Base-by-base conservation (phyloP, 768 basidiomycete species). In the Asterophora parasitica region DNA sequence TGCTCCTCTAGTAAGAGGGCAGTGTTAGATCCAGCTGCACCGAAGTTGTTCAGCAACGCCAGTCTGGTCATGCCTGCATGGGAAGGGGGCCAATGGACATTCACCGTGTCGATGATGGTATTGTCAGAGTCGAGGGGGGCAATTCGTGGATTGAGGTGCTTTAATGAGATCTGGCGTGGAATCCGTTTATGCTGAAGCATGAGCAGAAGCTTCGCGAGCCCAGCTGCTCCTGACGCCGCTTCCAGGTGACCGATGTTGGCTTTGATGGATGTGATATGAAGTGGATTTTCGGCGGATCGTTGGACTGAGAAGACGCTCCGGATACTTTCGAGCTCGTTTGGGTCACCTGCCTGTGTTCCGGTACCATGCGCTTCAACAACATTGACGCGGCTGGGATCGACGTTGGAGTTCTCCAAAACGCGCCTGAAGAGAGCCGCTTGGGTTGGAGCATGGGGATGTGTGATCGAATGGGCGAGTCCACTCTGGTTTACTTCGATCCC, bases 301-400 rank as follows among this genome's bases (percentile, higher is more conserved):
- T 66, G 62, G 28, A 52, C 51, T 2, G 73, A 68, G 47, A 88
- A 75, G 23, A 82, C 75, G 12, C 61, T 67, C 30, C 83, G 73
- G 48, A 88, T 76, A 40, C 81, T 80, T 49, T 78, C 75, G 31
- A 88, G 56, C 58, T 88, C 88, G 53, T 66, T 73, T 1, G 78
- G 74, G 61, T 88, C 86, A 7, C 87, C 87, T 1, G 79, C 81
- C 56, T 82, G 81, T 0, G 86, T 81, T 0, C 81, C 88, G 1
- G 86, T 84, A 1, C 84, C 86, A 59, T 89, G 87, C 3, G 84
- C 83, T 59, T 90, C 88, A 16, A 84, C 72, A 17, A 86, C 76
- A 50, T 74, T 78, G 44, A 90, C 65, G 2, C 75, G 68, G 31
- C 55, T 55, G 0, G 79, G 65, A 33, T 65, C 60, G 9, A 84